Evolutionary conservation across 140 eudicot genomes (phyloP).

Genomic region (Flaveria floridana): DNA sequence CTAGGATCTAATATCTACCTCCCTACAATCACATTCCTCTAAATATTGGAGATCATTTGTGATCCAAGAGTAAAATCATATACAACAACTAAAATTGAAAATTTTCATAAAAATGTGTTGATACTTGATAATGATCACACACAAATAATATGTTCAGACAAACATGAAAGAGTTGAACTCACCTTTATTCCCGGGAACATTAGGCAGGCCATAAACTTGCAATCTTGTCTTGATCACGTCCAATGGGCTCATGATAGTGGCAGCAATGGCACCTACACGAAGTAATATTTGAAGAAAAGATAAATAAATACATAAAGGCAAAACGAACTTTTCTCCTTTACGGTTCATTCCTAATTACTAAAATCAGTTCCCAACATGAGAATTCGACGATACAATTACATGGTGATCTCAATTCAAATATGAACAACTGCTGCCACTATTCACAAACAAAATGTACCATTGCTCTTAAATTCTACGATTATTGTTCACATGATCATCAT

Average conservation of each 20-base stretch:
- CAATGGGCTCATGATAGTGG: conserved; percentile 79
- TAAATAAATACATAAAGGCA: not conserved
- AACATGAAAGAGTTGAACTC: conserved; percentile 7
- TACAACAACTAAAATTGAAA: not conserved
- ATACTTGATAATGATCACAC: not conserved
- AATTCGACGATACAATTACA: not conserved
- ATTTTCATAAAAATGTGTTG: not conserved
- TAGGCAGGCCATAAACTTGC: conserved; percentile 81
- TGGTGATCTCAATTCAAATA: not conserved
- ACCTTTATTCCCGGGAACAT: conserved; percentile 47
- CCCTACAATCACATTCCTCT: not conserved
- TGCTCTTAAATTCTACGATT: not conserved
- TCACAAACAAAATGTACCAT: not conserved
- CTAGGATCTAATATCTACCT: not conserved
- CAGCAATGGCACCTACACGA: conserved; percentile 79
- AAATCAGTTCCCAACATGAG: not conserved
- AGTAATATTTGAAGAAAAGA: not conserved
- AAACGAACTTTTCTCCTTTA: not conserved
- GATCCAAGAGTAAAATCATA: not conserved
- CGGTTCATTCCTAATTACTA: not conserved
- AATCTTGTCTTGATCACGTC: conserved; percentile 86
- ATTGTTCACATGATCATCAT: conserved; percentile 1
- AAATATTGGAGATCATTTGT: not conserved
- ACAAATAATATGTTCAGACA: not conserved
- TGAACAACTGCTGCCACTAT: not conserved